A percentile compares a stretch with the other conserved stretches of the same genome.
phyloP scores from a whole-genome alignment of 2,329 filamentous ascomycete species.

The Pseudofabraea citricarpa region DNA sequence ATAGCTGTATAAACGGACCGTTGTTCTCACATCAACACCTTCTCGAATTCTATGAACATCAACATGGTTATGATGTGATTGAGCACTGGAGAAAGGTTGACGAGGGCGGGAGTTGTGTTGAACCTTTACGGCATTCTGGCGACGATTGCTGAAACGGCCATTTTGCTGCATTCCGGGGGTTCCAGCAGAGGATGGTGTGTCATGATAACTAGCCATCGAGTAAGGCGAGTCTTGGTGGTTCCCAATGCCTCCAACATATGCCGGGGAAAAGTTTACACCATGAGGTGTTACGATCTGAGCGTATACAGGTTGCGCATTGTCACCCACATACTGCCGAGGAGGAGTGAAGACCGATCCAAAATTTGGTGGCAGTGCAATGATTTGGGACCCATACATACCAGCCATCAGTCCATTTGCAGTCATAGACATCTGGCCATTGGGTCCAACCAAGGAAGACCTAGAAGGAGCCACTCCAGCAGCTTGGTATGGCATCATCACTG shows the following conservation, averaged over 20 bases:
- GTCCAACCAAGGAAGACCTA: constrained; percentile 2
- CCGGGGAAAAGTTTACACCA: no score
- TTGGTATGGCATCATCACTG: no score
- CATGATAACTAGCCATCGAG: neutral
- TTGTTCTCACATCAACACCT: constrained; percentile 70
- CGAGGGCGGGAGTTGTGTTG: constrained; percentile 38
- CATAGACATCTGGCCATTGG: neutral
- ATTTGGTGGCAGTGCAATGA: constrained; percentile 2
- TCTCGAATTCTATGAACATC: constrained; percentile 55
- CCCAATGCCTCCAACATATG: no score
- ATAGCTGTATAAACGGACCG: constrained; percentile 42
- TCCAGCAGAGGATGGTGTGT: constrained; percentile 2
- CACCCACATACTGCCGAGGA: neutral
- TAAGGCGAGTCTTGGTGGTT: neutral
- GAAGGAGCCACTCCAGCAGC: no score
- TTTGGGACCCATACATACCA: constrained; percentile 6
- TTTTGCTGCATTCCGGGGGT: constrained; percentile 7
- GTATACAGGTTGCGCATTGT: neutral
- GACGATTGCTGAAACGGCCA: constrained; percentile 14
- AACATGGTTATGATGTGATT: constrained; percentile 56
- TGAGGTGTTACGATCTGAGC: neutral
- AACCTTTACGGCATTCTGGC: constrained; percentile 33
- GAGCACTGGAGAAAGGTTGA: constrained; percentile 36
- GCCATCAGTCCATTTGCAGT: neutral
- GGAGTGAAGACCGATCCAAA: neutral